Evolutionary conservation across 257 asterid genomes (phyloP).

Genomic region (Voacanga thouarsii): DNA sequence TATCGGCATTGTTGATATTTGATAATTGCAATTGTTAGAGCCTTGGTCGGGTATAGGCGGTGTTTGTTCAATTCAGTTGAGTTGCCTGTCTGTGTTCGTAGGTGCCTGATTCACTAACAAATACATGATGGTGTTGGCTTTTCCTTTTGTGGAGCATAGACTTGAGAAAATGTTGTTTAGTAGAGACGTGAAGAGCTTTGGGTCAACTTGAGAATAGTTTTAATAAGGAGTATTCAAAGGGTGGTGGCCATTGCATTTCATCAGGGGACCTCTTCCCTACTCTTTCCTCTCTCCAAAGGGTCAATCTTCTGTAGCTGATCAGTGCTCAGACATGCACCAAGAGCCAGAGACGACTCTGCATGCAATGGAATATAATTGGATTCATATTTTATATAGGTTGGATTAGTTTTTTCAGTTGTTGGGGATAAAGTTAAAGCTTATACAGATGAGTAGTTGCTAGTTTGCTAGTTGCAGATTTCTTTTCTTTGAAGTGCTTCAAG

Average conservation of each 20-base stretch:
- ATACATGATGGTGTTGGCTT: no score
- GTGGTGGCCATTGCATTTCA: conserved; percentile 33
- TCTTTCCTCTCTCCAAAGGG: conserved; percentile 44
- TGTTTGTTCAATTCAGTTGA: no score
- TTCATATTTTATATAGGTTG: neutral
- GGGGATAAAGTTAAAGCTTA: neutral
- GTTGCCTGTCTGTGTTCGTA: no score
- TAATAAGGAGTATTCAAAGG: neutral
- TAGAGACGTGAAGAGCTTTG: neutral
- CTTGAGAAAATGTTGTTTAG: no score
- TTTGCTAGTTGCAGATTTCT: neutral
- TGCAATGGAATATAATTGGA: neutral
- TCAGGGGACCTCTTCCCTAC: conserved; percentile 38
- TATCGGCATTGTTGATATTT: no score
- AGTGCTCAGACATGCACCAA: conserved; percentile 2
- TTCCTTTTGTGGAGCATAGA: neutral
- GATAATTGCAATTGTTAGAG: no score
- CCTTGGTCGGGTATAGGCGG: no score
- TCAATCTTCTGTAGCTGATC: conserved; percentile 10
- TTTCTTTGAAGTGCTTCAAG: neutral
- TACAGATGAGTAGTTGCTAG: neutral
- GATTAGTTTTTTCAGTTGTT: neutral
- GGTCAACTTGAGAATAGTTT: neutral
- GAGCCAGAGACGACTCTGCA: conserved; percentile 11
- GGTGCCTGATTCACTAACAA: no score